phyloP scores from a whole-genome alignment of 2,329 filamentous ascomycete species.

The Sclerotinia spermophila region DNA sequence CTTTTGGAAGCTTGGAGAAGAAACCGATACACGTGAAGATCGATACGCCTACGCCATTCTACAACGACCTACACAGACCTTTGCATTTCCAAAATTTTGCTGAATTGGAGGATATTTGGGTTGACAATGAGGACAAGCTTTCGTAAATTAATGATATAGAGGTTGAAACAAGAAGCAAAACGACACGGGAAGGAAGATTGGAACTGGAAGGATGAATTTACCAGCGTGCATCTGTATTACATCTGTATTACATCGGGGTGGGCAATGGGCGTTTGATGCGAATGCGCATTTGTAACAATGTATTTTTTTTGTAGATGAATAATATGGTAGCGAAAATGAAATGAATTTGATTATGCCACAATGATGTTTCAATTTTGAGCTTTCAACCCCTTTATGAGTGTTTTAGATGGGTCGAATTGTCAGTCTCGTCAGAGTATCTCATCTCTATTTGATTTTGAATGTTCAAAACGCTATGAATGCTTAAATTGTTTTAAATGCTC shows the following conservation, averaged over 20 bases:
- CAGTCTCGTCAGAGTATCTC: too few relatives aligned
- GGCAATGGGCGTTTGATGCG: slow-evolving; percentile 7
- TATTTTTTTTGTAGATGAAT: slow-evolving; percentile 8
- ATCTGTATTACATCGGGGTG: slow-evolving; percentile 6
- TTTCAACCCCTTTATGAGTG: not conserved
- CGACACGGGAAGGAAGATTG: not conserved
- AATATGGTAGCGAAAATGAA: slow-evolving; percentile 13
- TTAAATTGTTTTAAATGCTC: not conserved
- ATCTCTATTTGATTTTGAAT: not conserved
- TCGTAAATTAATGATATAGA: slow-evolving; percentile 53
- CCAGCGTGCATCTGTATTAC: slow-evolving; percentile 10
- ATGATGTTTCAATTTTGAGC: not conserved
- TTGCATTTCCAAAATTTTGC: slow-evolving; percentile 97
- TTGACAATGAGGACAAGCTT: slow-evolving; percentile 90
- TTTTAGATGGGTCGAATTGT: too few relatives aligned
- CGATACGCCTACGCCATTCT: slow-evolving; percentile 86
- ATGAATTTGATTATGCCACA: not conserved
- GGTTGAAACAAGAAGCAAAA: not conserved
- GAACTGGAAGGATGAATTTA: slow-evolving; percentile 2
- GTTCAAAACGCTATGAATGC: too few relatives aligned
- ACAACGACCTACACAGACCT: slow-evolving; percentile 86
- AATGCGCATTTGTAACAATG: slow-evolving; percentile 11
- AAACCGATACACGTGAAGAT: slow-evolving; percentile 87
- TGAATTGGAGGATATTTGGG: slow-evolving; percentile 94
- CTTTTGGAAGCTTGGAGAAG: slow-evolving; percentile 86